Conservation (phyloP, 176 grass and related monocot genomes). For the Panicum miliaceum region DNA sequence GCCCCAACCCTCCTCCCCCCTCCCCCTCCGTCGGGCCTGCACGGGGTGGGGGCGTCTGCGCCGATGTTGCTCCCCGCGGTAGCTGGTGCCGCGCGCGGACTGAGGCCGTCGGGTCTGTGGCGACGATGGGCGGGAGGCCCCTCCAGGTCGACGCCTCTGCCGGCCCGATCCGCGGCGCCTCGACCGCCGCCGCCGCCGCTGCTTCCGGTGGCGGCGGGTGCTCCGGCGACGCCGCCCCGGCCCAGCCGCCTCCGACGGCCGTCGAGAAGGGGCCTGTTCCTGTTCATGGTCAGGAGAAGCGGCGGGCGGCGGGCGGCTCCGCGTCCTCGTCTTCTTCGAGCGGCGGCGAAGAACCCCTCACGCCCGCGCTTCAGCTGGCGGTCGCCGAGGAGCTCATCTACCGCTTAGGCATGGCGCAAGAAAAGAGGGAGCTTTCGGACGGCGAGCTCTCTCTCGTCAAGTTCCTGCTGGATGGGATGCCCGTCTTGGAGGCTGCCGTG, state of each 20-base stretch:
- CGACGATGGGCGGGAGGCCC: too few species aligned
- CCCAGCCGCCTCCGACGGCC: too few species aligned
- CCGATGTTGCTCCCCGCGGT: neutral
- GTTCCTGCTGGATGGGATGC: neutral
- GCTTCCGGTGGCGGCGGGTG: neutral
- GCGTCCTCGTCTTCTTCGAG: too few species aligned
- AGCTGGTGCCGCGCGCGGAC: too few species aligned
- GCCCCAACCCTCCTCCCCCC: neutral
- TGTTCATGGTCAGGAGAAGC: too few species aligned
- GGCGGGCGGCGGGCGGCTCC: too few species aligned
- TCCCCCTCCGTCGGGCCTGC: too few species aligned
- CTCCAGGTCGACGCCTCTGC: too few species aligned
- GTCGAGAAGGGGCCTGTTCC: neutral
- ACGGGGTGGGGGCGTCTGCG: neutral
- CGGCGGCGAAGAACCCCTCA: neutral
- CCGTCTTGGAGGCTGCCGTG: neutral
- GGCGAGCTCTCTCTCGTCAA: neutral
- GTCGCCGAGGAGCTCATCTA: neutral
- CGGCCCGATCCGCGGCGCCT: neutral
- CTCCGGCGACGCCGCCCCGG: too few species aligned
- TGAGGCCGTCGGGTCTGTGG: too few species aligned
- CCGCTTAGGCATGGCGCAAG: neutral
- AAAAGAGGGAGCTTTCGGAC: neutral
- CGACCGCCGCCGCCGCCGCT: too few species aligned
- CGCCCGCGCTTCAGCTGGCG: neutral